Base-by-base conservation (phyloP, 768 basidiomycete genomes). In the Rhodosporidiobolus sp. region DNA sequence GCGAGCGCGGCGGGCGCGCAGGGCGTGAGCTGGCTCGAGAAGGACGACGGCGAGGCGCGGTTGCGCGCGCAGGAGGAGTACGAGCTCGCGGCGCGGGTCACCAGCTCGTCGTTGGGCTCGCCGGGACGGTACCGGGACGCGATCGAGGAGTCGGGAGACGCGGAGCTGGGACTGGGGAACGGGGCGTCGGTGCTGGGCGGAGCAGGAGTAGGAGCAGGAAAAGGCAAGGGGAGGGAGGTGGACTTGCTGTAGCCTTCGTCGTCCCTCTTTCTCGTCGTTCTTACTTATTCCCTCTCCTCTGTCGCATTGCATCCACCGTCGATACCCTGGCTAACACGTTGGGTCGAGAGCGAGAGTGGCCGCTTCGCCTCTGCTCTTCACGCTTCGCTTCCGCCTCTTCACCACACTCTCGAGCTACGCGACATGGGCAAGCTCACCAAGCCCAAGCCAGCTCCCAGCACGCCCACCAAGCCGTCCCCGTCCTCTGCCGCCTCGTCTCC, bases 11-110 rank as follows among this genome's bases (percentile, higher is more conserved):
- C 46, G 46, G 6, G 52, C 30, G 9, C n/a, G 35, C 3, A 8
- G 57, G 70, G 70, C 7, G 63, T 64, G 20, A 58, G 35, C 12
- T 67, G 65, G 71, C 62, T 65, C n/a, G 67, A 73, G 35, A 63
- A 67, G 58, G 67, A 28, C 50, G 67, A 69, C 3, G 59, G 63
- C 7, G 66, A 69, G 38, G 56, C 57, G 67, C 32, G 72, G 53
- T 56, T 69, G 63, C 60, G 67, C 3, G 34, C 46, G 59, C 58
- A 43, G 28, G 72, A 73, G 17, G 67, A 65, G 63, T 68, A 65
- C 53, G 72, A 73, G 50, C 34, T 72, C 24, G 71, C 65, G n/a
- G 43, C 43, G 7, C 6, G 26, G 43, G n/a, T 26, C 12, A 8
- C 6, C 26, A 24, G 26, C 4, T 8, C 35, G 19, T 24, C 34